These are phyloP conservation scores for Hanseniaspora pseudoguilliermondii DNA, from an alignment of 805 yeast genomes.

Conservation along the genomic window DNA sequence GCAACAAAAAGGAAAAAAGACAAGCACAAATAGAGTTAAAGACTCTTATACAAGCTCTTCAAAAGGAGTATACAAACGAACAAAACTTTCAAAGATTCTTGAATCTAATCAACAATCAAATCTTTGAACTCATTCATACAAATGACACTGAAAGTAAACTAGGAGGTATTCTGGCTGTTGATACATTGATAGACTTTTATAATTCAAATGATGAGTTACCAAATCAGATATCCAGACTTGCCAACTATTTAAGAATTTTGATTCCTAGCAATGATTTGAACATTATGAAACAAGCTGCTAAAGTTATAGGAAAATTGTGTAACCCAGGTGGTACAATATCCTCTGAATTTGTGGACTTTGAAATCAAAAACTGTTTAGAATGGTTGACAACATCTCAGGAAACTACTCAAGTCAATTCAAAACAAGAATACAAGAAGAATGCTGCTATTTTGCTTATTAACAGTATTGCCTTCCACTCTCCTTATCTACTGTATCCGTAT, in stretches of 20 bases:
- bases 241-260: constrained; percentile 72
- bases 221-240: constrained; percentile 76
- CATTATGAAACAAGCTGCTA: constrained; percentile 78
- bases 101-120: constrained; percentile 73
- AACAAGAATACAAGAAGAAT: constrained; percentile 74
- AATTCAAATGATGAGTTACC: constrained; percentile 74
- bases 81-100: constrained; percentile 61
- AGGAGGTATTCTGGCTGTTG: constrained; percentile 87
- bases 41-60: constrained; percentile 53
- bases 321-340: constrained; percentile 81
- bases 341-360: constrained; percentile 85
- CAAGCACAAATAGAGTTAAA: constrained; percentile 60
- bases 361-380: constrained; percentile 78
- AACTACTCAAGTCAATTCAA: constrained; percentile 37
- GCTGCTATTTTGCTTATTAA: constrained; percentile 77
- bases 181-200: constrained; percentile 72
- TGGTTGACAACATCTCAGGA: constrained; percentile 58
- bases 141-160: constrained; percentile 58
- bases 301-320: constrained; percentile 77
- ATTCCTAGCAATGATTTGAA: constrained; percentile 72
- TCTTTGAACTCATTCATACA: constrained; percentile 73
- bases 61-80: constrained; percentile 72
- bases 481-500: constrained; percentile 67
- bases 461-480: constrained; percentile 76
- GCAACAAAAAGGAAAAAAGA: constrained; percentile 26